These are phyloP conservation scores for Kuraishia molischiana DNA, from an alignment of 805 yeast species.

Conservation along the genomic window DNA sequence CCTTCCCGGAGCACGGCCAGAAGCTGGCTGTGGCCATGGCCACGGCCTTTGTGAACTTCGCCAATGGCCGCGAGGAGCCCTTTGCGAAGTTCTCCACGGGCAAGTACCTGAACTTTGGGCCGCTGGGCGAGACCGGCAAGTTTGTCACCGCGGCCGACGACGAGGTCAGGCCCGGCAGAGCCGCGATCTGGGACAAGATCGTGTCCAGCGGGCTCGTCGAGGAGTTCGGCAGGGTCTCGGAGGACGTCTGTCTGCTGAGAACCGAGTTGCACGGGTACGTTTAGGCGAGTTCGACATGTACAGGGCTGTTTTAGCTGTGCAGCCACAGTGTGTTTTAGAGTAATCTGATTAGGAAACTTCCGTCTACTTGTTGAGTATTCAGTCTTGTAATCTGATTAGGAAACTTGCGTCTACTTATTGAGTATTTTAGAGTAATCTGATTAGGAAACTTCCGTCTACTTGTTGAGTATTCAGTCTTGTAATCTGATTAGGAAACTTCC, in stretches of 20 bases:
- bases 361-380: too few relatives aligned
- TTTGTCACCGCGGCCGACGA: slow-evolving; percentile 6
- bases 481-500: too few relatives aligned
- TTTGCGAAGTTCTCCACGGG: background rate
- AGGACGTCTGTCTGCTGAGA: background rate
- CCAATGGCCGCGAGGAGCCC: background rate
- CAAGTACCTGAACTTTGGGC: slow-evolving; percentile 5
- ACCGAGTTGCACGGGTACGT: background rate
- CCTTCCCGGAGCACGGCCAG: slow-evolving; percentile 4
- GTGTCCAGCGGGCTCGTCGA: slow-evolving; percentile 5
- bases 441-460: too few relatives aligned
- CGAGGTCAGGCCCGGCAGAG: slow-evolving; percentile 4
- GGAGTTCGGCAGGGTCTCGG: slow-evolving; percentile 6
- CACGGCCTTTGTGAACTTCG: background rate
- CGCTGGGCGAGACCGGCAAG: slow-evolving; percentile 3
- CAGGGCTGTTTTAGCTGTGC: too few relatives aligned
- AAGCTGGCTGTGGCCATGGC: slow-evolving; percentile 3
- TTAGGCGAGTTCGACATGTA: too few relatives aligned
- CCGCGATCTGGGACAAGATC: slow-evolving; percentile 7
- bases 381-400: too few relatives aligned
- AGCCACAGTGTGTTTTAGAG: too few relatives aligned
- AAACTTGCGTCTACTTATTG: too few relatives aligned
- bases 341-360: too few relatives aligned
- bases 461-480: too few relatives aligned
- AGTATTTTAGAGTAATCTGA: too few relatives aligned